phyloP scores from a whole-genome alignment of 2,329 filamentous ascomycete genomes.

The Exophiala mesophila region DNA sequence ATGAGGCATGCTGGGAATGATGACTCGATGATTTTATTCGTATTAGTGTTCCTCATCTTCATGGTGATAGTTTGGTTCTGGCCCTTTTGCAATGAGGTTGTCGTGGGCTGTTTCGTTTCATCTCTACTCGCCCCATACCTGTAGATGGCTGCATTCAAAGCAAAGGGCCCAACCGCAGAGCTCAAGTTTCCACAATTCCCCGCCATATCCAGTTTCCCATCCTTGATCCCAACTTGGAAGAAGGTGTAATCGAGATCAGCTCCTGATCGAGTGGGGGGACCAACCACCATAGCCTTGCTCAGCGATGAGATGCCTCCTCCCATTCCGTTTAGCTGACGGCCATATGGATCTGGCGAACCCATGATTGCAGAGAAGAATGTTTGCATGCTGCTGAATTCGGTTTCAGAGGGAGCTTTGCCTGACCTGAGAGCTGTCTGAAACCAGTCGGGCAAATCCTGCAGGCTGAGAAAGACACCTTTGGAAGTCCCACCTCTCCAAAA shows the following conservation, averaged over 20 bases:
- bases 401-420: background rate
- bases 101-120: no score
- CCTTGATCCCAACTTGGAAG: slow-evolving; percentile 61
- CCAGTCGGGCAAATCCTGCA: slow-evolving; percentile 46
- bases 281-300: slow-evolving; percentile 58
- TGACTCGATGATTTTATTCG: slow-evolving; percentile 57
- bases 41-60: slow-evolving; percentile 67
- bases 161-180: slow-evolving; percentile 61
- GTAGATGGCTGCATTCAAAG: slow-evolving; percentile 28
- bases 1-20: slow-evolving; percentile 46
- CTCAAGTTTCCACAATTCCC: slow-evolving; percentile 76
- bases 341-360: slow-evolving; percentile 32
- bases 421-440: slow-evolving; percentile 7
- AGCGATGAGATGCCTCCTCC: slow-evolving; percentile 65
- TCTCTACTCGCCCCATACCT: background rate
- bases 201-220: slow-evolving; percentile 58
- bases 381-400: slow-evolving; percentile 11
- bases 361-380: slow-evolving; percentile 16
- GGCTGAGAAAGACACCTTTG: slow-evolving; percentile 57
- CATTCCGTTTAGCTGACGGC: slow-evolving; percentile 67
- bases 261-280: slow-evolving; percentile 43
- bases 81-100: background rate
- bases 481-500: slow-evolving; percentile 69
- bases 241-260: slow-evolving; percentile 68
- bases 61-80: slow-evolving; percentile 39